These are phyloP conservation scores for Triticum timopheevii DNA, from an alignment of 176 grass and related monocot genomes.

Conservation along the genomic window DNA sequence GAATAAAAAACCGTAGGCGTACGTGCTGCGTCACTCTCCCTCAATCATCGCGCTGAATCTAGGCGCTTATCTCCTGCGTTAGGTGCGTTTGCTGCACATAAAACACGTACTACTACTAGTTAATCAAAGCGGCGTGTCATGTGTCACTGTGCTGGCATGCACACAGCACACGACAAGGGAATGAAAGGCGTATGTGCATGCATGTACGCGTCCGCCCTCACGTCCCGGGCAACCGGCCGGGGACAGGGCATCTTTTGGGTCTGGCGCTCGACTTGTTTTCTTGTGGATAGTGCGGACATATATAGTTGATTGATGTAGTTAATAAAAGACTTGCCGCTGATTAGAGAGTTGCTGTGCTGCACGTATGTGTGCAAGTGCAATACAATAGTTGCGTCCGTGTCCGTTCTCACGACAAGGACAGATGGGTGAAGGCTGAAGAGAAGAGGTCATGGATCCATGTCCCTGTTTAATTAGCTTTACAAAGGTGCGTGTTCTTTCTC, in stretches of 20 bases:
- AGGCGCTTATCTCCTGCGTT: neutral
- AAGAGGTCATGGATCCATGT: neutral
- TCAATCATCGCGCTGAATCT: neutral
- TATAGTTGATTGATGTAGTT: neutral
- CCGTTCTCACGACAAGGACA: neutral
- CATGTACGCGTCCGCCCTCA: neutral
- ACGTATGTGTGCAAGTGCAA: conserved; percentile 15
- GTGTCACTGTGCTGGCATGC: neutral
- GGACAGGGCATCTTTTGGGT: conserved; percentile 59
- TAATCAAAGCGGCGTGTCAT: neutral
- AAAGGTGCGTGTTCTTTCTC: neutral
- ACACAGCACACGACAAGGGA: neutral
- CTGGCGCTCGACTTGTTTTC: conserved; percentile 19
- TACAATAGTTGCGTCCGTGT: conserved; percentile 8
- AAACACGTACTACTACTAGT: neutral
- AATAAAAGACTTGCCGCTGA: conserved; percentile 39
- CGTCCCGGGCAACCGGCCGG: conserved; percentile 12
- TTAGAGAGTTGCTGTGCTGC: conserved; percentile 37
- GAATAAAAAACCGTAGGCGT: neutral
- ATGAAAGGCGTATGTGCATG: conserved; percentile 20
- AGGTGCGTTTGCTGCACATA: neutral
- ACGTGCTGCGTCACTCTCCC: conserved; percentile 4
- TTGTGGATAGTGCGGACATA: neutral
- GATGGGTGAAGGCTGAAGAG: neutral
- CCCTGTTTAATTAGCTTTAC: neutral